A percentile compares a stretch with the other conserved stretches of the same genome.
phyloP scores from a whole-genome alignment of 805 yeast species.

The Zygoascus bituminiphila region DNA sequence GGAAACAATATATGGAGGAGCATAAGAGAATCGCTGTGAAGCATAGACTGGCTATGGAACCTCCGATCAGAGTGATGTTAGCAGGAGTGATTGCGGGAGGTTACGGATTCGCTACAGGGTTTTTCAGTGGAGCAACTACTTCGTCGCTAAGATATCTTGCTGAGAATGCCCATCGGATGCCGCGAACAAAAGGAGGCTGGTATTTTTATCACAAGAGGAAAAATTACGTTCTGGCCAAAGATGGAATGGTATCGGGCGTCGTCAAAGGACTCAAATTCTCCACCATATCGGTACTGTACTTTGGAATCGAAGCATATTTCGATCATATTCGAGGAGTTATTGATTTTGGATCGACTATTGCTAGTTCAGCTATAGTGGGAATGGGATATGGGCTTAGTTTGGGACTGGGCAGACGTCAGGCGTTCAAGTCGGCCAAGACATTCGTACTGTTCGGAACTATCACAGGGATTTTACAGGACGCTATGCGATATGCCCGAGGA shows the following conservation, averaged over 20 bases:
- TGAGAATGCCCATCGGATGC: constrained; percentile 76
- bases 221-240: constrained; percentile 59
- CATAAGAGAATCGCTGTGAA: neutral
- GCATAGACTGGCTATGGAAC: constrained; percentile 14
- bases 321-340: constrained; percentile 46
- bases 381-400: constrained; percentile 40
- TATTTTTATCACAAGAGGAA: constrained; percentile 79
- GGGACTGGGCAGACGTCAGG: constrained; percentile 25
- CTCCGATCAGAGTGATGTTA: constrained; percentile 11
- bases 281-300: constrained; percentile 39
- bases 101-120: constrained; percentile 37
- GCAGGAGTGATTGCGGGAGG: constrained; percentile 12
- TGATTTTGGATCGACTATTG: constrained; percentile 57
- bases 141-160: constrained; percentile 59
- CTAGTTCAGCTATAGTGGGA: constrained; percentile 48
- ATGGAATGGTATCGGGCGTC: constrained; percentile 45
- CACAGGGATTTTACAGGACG: constrained; percentile 62
- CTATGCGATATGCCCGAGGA: constrained; percentile 47
- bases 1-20: neutral
- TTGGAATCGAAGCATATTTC: constrained; percentile 53
- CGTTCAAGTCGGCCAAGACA: constrained; percentile 30
- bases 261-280: constrained; percentile 37
- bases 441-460: constrained; percentile 53
- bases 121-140: constrained; percentile 47
- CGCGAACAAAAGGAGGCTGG: constrained; percentile 76